Base-by-base conservation (phyloP, 768 basidiomycete species). In the Termitomyces titanicus region DNA sequence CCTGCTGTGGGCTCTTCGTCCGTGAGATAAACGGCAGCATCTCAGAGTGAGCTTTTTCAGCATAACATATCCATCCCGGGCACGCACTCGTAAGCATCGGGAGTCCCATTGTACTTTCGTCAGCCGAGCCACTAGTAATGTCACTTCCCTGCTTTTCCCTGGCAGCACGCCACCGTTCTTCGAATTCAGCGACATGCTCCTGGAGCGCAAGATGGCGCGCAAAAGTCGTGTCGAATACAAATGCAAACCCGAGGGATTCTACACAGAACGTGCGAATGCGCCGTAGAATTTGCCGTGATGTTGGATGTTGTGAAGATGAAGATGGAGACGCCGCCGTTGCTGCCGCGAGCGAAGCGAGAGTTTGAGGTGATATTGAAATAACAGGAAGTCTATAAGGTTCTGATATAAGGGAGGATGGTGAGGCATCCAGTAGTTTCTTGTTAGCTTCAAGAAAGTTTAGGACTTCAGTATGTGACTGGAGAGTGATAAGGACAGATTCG, bases 51-150 rank as follows among this genome's bases (percentile, higher is more conserved):
- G 96, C 87, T 76, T 99, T 99, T 72, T 99, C 97, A 17, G 94
- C 96, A 69, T 98, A 98, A 68, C 97, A 99, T 54, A 99, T 89
- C 97, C 97, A 98, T 15, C 97, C 97, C 0, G 97, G 97, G 72
- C 97, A 98, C 15, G 97, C 93, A 62, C 93, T 94, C 4, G 94
- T 88, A 24, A 99, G 75, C 86, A 99, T 94, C 0, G 97, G 97
- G 25, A 98, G 70, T 52, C 60, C 64, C 51, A 64, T 61, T 24
- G 55, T 60, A 38, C 58, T 60, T 48, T 54, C 49, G 9, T 44
- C 59, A 29, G 54, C 61, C 3, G 37, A 37, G 7, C 27, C 48
- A n/a, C 15, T 38, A 27, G 37, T 45, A 3, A 47, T 58, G 11
- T 61, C 51, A 3, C 42, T 48, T 11, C 66, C 64, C 8, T 24